Percentiles rank a stretch among this genome's conserved stretches.
Evolutionary conservation across 2,329 filamentous ascomycete genomes (phyloP).

Genomic region (Fusarium phyllophilum): DNA sequence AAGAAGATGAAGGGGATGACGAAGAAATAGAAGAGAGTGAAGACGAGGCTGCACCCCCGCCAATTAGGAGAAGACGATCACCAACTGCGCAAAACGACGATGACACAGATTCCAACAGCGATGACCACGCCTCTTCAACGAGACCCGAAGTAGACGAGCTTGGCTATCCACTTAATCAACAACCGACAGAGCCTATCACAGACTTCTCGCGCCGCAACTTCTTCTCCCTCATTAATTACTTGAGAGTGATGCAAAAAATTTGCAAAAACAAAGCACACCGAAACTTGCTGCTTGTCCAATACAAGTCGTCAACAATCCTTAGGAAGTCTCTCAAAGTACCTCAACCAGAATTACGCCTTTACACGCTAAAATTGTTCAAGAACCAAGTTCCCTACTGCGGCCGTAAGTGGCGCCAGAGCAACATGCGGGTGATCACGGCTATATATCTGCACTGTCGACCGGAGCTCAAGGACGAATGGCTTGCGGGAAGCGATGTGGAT

Average conservation of each 20-base stretch:
- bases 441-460: conserved; percentile 94
- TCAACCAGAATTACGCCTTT: conserved; percentile 85
- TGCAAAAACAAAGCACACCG: conserved; percentile 96
- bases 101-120: conserved; percentile 45
- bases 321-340: conserved; percentile 92
- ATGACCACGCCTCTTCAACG: conserved; percentile 47
- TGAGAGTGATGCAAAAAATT: conserved; percentile 96
- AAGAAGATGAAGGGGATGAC: conserved; percentile 50
- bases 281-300: conserved; percentile 91
- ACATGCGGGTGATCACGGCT: conserved; percentile 98
- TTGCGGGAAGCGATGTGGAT: conserved; percentile 90
- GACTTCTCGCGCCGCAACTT: conserved; percentile 94
- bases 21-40: conserved; percentile 63
- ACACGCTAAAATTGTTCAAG: conserved; percentile 98
- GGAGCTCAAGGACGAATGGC: conserved; percentile 94
- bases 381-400: conserved; percentile 98
- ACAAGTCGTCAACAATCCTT: conserved; percentile 92
- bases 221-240: conserved; percentile 93
- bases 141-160: conserved; percentile 83
- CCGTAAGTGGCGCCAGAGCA: conserved; percentile 95
- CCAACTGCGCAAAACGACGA: conserved; percentile 51
- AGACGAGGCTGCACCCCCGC: conserved; percentile 85
- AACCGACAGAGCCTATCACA: conserved; percentile 82
- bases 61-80: conserved; percentile 72
- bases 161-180: conserved; percentile 78